Percentiles rank a stretch among this genome's conserved stretches.
These are phyloP conservation scores for Flaveria trinervia DNA, from an alignment of 129 eudicot species.

Conservation along the genomic window DNA sequence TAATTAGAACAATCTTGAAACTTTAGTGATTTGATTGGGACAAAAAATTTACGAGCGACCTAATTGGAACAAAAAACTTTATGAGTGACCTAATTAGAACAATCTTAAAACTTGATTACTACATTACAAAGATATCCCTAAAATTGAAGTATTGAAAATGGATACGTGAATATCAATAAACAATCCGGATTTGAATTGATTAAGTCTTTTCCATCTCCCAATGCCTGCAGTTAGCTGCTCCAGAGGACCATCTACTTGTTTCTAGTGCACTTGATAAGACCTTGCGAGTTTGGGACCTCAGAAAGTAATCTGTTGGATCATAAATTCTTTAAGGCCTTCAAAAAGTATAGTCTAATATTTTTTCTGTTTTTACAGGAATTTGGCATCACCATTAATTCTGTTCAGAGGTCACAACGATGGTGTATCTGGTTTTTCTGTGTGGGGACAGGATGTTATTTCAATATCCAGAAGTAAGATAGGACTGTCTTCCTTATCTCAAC, in stretches of 20 bases:
- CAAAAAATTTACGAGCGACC: too few species aligned
- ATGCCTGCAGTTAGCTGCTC: constrained; percentile 84
- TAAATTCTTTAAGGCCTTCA: background rate
- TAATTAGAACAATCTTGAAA: too few species aligned
- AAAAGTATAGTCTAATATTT: background rate
- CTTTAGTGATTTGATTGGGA: too few species aligned
- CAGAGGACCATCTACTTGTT: constrained; percentile 80
- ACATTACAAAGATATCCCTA: too few species aligned
- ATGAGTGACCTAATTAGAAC: too few species aligned
- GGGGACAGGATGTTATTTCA: constrained; percentile 89
- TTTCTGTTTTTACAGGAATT: constrained; percentile 44
- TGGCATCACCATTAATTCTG: constrained; percentile 56
- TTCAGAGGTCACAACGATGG: constrained; percentile 84
- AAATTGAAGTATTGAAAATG: background rate
- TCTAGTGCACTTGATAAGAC: constrained; percentile 96
- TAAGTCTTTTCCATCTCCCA: background rate
- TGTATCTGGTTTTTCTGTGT: constrained; percentile 78
- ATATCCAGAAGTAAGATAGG: constrained; percentile 87
- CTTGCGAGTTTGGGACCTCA: constrained; percentile 87
- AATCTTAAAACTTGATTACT: too few species aligned
- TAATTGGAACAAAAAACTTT: too few species aligned
- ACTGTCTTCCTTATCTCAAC: constrained; percentile 73
- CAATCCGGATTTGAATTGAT: background rate
- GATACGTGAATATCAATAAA: background rate
- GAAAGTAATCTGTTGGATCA: constrained; percentile 54